Evolutionary conservation across 331 rosid species (phyloP), one percentile per base, ranked within the genome.

Genomic region (Acacia pycnantha): DNA sequence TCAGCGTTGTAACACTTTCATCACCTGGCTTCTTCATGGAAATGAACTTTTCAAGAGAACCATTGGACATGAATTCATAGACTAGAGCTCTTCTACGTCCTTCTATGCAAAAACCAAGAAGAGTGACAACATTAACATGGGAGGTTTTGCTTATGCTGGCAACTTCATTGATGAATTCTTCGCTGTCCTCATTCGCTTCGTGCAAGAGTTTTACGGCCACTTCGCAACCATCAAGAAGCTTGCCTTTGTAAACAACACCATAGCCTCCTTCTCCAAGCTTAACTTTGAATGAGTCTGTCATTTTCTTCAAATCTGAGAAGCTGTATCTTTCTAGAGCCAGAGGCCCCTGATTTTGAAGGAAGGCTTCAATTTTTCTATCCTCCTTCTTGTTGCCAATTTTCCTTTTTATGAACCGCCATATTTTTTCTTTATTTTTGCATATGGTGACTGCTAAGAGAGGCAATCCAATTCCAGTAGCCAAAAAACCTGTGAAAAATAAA

Each of bases 1-100:
- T 78, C 81, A 88, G 74, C 1, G 44, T 9, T 18, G 58, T 19
- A 71, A 19, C 31, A 0, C 29, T 37, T 70, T 82, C 6, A 19
- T 82, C 11, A 21, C 7, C 14, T 37, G 48, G 29, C 10, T 74
- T 70, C 5, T 24, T 70, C 1, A 21, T 84, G 74, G 70, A 64
- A 26, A 86, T 85, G 19, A 79, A 83, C 71, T 86, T 85, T 11
- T 88, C 90, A 0, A 88, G 90, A 4, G 90, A 90, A 2, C 91
- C 94, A 56, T 86, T 88, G 15, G 85, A 0, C 90, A 90, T 83
- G 19, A 81, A 90, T 16, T 86, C 89, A 10, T 80, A 88, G 0
- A 88, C 67, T 3, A 88, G 83, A 10, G 78, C 83, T 75, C 47
- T 85, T 14, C 74, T 81, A 1, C 6, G 5, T 15, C 87, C 84